phyloP scores from a whole-genome alignment of 495 filamentous ascomycete genomes.

The Zalerion maritima region DNA sequence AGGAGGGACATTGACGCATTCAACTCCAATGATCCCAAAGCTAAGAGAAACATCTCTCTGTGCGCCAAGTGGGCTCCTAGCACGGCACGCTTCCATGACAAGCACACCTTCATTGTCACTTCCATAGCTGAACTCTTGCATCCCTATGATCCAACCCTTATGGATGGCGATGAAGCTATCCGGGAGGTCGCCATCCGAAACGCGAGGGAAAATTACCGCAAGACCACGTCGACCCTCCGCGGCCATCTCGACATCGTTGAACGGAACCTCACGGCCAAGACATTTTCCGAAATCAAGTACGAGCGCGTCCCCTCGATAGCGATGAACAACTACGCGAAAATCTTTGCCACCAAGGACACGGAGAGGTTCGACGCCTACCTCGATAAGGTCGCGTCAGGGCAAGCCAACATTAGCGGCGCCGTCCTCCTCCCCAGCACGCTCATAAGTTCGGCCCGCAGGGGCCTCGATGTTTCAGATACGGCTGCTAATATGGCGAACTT shows the following conservation, averaged over 20 bases:
- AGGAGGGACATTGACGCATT: constrained; percentile 22
- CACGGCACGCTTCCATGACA: constrained; percentile 30
- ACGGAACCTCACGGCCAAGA: constrained; percentile 21
- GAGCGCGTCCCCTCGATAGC: constrained; percentile 31
- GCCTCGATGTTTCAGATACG: neutral
- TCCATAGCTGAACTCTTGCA: constrained; percentile 33
- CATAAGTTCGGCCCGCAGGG: constrained; percentile 7
- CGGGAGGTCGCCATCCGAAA: constrained; percentile 29
- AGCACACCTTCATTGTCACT: constrained; percentile 30
- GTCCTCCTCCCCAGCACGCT: constrained; percentile 26
- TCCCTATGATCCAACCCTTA: constrained; percentile 9
- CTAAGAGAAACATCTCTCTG: constrained; percentile 23
- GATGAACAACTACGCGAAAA: constrained; percentile 27
- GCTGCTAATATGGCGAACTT: neutral
- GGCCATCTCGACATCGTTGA: constrained; percentile 32
- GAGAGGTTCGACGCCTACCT: constrained; percentile 27
- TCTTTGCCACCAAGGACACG: constrained; percentile 28
- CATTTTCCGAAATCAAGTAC: constrained; percentile 28
- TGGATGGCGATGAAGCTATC: constrained; percentile 8
- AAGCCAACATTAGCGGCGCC: constrained; percentile 27
- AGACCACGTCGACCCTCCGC: constrained; percentile 23
- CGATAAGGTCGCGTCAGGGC: constrained; percentile 18
- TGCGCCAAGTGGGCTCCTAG: constrained; percentile 37
- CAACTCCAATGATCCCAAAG: constrained; percentile 12
- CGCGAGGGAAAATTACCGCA: constrained; percentile 29